Evolutionary conservation across 306 rosid genomes (phyloP).

Genomic region (Begonia fuchsioides): DNA sequence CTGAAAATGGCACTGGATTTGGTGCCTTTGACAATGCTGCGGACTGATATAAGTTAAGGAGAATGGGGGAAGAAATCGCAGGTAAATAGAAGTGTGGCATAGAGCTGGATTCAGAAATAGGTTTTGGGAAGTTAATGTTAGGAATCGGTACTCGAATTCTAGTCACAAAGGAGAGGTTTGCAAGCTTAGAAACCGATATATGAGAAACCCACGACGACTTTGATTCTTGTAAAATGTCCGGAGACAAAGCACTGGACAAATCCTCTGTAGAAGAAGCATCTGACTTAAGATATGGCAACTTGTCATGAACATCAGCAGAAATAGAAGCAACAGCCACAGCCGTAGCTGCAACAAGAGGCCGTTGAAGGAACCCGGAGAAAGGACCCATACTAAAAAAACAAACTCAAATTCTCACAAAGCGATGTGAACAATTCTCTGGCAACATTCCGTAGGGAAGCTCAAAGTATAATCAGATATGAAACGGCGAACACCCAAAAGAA

Average conservation of each 20-base stretch:
- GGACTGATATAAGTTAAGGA: slow-evolving; percentile 37
- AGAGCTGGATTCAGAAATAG: slow-evolving; percentile 16
- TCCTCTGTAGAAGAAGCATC: slow-evolving; percentile 30
- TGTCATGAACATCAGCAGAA: slow-evolving; percentile 46
- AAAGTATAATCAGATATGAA: background rate
- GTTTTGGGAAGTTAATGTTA: slow-evolving; percentile 28
- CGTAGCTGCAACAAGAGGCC: slow-evolving; percentile 78
- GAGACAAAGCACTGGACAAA: slow-evolving; percentile 11
- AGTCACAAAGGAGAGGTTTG: slow-evolving; percentile 33
- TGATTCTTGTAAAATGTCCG: slow-evolving; percentile 16
- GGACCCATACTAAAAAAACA: slow-evolving; percentile 42
- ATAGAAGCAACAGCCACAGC: slow-evolving; percentile 72
- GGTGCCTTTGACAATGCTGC: slow-evolving; percentile 40
- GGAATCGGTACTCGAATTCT: slow-evolving; percentile 54
- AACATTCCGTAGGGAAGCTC: background rate
- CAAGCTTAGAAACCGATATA: slow-evolving; percentile 49
- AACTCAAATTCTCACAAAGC: slow-evolving; percentile 15
- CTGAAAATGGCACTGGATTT: slow-evolving; percentile 18
- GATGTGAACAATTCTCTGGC: slow-evolving; percentile 1
- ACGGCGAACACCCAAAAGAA: background rate
- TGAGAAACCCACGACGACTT: slow-evolving; percentile 30
- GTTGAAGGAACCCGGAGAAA: slow-evolving; percentile 61
- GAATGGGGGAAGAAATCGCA: slow-evolving; percentile 32
- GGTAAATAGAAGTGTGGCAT: slow-evolving; percentile 23
- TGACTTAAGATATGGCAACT: slow-evolving; percentile 30